phyloP scores from a whole-genome alignment of 2,329 filamentous ascomycete species.

The Fusarium sp. region DNA sequence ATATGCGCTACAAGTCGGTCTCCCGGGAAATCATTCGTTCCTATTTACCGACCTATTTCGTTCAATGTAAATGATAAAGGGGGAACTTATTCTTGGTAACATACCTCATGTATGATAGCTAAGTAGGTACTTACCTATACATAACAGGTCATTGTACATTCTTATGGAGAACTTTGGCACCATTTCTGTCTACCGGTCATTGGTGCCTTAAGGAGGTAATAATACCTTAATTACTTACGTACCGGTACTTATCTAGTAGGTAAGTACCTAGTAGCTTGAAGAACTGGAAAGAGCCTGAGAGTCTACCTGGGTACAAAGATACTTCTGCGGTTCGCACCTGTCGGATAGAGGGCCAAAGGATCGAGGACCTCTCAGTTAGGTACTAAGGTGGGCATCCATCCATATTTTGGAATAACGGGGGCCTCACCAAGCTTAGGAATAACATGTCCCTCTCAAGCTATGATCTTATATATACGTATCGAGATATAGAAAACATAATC shows the following conservation, averaged over 20 bases:
- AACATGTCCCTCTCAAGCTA: neutral
- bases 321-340: neutral
- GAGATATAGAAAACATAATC: neutral
- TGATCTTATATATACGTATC: neutral
- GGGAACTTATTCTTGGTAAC: neutral
- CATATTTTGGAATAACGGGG: too few relatives aligned
- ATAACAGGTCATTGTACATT: neutral
- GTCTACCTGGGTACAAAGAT: neutral
- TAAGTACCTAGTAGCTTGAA: neutral
- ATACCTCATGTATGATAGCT: conserved; percentile 21
- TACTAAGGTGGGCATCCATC: neutral
- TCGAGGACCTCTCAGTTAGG: neutral
- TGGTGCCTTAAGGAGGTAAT: neutral
- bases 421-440: too few relatives aligned
- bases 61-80: conserved; percentile 3
- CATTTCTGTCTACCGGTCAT: neutral
- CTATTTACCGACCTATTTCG: neutral
- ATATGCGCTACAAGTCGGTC: neutral
- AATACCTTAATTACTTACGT: too few relatives aligned
- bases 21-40: neutral
- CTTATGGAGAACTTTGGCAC: neutral
- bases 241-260: too few relatives aligned
- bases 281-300: neutral
- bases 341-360: neutral
- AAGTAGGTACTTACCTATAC: neutral